These are phyloP conservation scores for Alnus glutinosa DNA, from an alignment of 306 rosid species.

Conservation along the genomic window DNA sequence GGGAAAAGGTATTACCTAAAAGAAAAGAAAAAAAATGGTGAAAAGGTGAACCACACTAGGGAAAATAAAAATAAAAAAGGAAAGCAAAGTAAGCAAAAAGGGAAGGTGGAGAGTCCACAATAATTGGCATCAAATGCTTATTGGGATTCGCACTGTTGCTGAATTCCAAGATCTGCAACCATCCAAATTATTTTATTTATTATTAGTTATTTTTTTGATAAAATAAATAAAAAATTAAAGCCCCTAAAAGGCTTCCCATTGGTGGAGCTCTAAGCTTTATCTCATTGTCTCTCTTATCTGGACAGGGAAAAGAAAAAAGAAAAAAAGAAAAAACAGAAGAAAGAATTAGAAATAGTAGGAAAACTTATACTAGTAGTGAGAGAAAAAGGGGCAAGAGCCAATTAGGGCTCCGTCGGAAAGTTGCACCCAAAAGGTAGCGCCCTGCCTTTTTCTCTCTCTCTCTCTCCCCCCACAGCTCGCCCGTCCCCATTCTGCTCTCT, in stretches of 20 bases:
- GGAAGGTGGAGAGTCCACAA: slow-evolving; percentile 92
- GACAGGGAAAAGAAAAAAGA: slow-evolving; percentile 16
- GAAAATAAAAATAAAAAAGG: neutral
- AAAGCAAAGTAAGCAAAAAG: slow-evolving; percentile 26
- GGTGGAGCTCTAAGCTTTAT: slow-evolving; percentile 49
- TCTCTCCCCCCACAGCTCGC: slow-evolving; percentile 37
- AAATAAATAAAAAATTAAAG: slow-evolving; percentile 7
- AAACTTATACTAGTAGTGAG: slow-evolving; percentile 22
- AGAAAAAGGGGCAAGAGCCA: slow-evolving; percentile 32
- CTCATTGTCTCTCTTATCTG: slow-evolving; percentile 45
- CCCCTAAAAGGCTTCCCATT: slow-evolving; percentile 30
- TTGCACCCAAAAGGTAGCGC: slow-evolving; percentile 55
- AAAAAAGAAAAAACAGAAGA: slow-evolving; percentile 5
- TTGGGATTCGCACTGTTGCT: slow-evolving; percentile 98
- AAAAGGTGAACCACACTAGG: no score
- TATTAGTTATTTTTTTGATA: neutral
- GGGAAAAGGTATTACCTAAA: no score
- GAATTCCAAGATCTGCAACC: slow-evolving; percentile 85
- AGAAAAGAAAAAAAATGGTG: no score
- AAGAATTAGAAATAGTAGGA: slow-evolving; percentile 32
- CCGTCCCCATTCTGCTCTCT: slow-evolving; percentile 25
- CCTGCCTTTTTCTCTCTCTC: slow-evolving; percentile 25
- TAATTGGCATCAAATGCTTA: slow-evolving; percentile 99
- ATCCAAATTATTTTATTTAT: slow-evolving; percentile 35
- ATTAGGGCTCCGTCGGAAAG: slow-evolving; percentile 77